Percentiles rank a stretch among this genome's conserved stretches.
These are phyloP conservation scores for Cryphonectria nitschkei DNA, from an alignment of 2,329 filamentous ascomycete species.

Conservation along the genomic window DNA sequence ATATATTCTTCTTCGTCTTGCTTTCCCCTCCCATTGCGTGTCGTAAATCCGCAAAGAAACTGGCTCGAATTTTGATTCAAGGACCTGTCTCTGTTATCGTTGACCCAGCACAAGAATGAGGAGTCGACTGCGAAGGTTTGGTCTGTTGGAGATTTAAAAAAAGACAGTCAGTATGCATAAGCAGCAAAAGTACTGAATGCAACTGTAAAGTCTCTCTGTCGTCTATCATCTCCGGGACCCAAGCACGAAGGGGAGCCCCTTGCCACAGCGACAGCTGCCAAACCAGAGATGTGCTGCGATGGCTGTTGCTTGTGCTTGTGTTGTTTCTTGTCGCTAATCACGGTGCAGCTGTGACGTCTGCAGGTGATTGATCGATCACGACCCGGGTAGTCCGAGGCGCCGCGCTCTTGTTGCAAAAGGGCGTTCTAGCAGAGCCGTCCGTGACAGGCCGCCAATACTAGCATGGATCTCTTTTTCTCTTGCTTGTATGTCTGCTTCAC, in stretches of 20 bases:
- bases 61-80: neutral
- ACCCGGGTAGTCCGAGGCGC: constrained; percentile 10
- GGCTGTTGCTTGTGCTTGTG: constrained; percentile 12
- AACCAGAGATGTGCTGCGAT: constrained; percentile 8
- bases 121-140: neutral
- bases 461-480: neutral
- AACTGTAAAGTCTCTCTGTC: constrained; percentile 2
- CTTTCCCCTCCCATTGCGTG: neutral
- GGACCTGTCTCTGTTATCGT: neutral
- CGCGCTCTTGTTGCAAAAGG: neutral
- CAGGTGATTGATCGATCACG: constrained; percentile 3
- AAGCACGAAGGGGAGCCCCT: constrained; percentile 19
- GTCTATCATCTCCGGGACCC: constrained; percentile 5
- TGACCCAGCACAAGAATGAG: constrained; percentile 3
- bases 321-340: constrained; percentile 2
- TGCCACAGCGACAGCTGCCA: constrained; percentile 21
- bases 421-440: neutral
- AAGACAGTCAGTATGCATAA: constrained; percentile 10
- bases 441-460: neutral
- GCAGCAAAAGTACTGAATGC: constrained; percentile 10
- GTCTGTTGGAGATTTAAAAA: neutral
- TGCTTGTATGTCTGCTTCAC: neutral
- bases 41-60: neutral
- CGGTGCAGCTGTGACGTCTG: constrained; percentile 11
- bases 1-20: neutral